Evolutionary conservation across 768 basidiomycete genomes (phyloP), one percentile per base, ranked within the genome.

Genomic region (Dacryopinax primogenitus): DNA sequence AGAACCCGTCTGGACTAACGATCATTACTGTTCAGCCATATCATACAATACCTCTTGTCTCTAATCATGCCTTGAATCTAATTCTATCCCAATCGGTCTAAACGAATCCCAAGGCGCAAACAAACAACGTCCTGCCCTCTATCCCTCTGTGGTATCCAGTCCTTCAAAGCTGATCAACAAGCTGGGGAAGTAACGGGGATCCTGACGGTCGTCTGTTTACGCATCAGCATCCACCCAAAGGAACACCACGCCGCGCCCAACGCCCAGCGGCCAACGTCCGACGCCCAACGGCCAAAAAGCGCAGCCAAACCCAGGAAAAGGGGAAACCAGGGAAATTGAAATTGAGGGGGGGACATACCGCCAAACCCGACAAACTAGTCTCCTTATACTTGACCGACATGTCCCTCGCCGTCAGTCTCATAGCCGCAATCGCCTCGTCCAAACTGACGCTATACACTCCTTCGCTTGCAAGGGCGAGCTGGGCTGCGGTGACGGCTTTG

Each of bases 341-440:
- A 21, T 39, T 64, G 21, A 21, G 23, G 36, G 15, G 9, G n/a
- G 30, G 1, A 71, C 72, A 68, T 62, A 72, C 72, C 11, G 73
- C 76, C 16, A 76, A 64, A 6, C 75, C 92, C 39, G 90, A 91
- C 68, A 97, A 82, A 74, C 88, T 91, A 0, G 93, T 97, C 76
- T 97, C 93, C 73, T 95, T 96, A 74, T 95, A 94, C 74, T 93
- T 92, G 69, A 88, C 83, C 67, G 90, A 92, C 92, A 95, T 95
- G 74, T 93, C 70, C 13, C 69, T 33, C 0, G 94, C 93, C 4
- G 92, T 96, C 61, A 95, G 73, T 26, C 90, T 81, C 91, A 95
- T 95, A 2, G 93, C 92, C 74, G 92, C 90, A 64, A 97, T 96
- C 1, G 93, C 94, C 74, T 96, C 92, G 72, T 97, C 94, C 21